Evolutionary conservation across 345 rosid genomes (phyloP).

Genomic region (Salix exigua): DNA sequence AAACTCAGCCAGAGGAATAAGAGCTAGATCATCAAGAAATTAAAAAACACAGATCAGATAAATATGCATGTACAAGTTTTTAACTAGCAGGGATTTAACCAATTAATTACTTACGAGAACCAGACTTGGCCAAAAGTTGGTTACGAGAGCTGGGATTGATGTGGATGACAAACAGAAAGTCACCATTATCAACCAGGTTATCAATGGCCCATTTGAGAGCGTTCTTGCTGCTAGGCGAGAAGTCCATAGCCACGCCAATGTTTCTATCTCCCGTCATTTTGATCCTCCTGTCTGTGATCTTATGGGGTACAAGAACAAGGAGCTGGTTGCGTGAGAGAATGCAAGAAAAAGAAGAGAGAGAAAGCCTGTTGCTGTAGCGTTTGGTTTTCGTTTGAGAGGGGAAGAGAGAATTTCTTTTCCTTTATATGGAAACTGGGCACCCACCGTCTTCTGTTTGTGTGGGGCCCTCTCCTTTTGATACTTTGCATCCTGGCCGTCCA

Average conservation of each 20-base stretch:
- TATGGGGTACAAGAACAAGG: background rate
- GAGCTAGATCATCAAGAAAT: conserved; percentile 45
- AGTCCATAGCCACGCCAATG: conserved; percentile 88
- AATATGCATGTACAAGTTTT: no score
- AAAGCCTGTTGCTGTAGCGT: background rate
- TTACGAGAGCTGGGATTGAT: conserved; percentile 42
- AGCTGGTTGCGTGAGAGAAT: background rate
- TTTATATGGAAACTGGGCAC: background rate
- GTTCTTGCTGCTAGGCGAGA: conserved; percentile 84
- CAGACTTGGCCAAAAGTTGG: conserved; percentile 57
- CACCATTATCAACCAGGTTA: conserved; percentile 76
- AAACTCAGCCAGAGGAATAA: conserved; percentile 79
- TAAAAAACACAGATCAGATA: conserved; percentile 10
- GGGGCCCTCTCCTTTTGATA: background rate
- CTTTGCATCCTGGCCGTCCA: conserved; percentile 10
- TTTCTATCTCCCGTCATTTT: conserved; percentile 64
- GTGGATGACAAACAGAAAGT: conserved; percentile 65
- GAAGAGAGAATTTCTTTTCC: background rate
- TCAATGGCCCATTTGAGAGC: conserved; percentile 85
- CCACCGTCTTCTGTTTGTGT: background rate
- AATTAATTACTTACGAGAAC: conserved; percentile 57
- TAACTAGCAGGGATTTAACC: background rate
- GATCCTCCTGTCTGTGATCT: background rate
- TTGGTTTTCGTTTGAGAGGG: background rate
- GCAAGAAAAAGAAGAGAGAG: background rate